These are phyloP conservation scores for Geotrichum bryndzae DNA, from an alignment of 1,139 yeast genomes.

Conservation along the genomic window DNA sequence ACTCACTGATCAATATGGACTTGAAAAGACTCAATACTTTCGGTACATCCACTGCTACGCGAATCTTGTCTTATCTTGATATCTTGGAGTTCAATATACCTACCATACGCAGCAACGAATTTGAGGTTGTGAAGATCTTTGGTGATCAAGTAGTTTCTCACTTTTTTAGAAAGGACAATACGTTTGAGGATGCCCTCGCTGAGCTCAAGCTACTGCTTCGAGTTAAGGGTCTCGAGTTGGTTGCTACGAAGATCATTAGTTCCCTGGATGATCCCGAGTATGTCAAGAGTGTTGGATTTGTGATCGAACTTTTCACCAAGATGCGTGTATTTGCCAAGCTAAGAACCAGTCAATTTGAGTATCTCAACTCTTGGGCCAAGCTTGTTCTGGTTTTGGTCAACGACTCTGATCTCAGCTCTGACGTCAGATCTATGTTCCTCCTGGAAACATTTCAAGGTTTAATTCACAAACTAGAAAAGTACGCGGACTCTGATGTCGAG, in stretches of 20 bases:
- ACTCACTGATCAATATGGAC: slow-evolving; percentile 43
- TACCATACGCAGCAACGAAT: background rate
- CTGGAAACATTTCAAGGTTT: slow-evolving; percentile 70
- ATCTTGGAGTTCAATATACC: slow-evolving; percentile 51
- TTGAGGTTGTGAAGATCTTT: slow-evolving; percentile 7
- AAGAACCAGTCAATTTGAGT: slow-evolving; percentile 48
- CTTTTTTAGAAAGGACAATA: slow-evolving; percentile 7
- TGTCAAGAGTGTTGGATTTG: slow-evolving; percentile 18
- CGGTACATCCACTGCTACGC: slow-evolving; percentile 45
- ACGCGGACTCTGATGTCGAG: slow-evolving; percentile 56
- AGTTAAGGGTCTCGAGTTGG: slow-evolving; percentile 29
- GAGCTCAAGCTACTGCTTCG: slow-evolving; percentile 25
- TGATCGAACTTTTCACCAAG: slow-evolving; percentile 21
- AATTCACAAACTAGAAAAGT: slow-evolving; percentile 70
- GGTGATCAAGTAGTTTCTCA: slow-evolving; percentile 14
- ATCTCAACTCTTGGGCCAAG: slow-evolving; percentile 78
- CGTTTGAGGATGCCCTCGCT: slow-evolving; percentile 20
- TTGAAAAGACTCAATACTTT: slow-evolving; percentile 22
- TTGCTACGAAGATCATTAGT: slow-evolving; percentile 20
- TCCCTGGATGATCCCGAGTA: slow-evolving; percentile 23
- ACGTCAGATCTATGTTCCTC: slow-evolving; percentile 53
- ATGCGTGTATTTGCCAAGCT: slow-evolving; percentile 21
- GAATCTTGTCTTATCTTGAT: slow-evolving; percentile 62
- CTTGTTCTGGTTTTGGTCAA: slow-evolving; percentile 66
- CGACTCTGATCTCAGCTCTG: slow-evolving; percentile 45